Conservation (phyloP, 2,329 filamentous ascomycete species). For the Apiospora koreana region DNA sequence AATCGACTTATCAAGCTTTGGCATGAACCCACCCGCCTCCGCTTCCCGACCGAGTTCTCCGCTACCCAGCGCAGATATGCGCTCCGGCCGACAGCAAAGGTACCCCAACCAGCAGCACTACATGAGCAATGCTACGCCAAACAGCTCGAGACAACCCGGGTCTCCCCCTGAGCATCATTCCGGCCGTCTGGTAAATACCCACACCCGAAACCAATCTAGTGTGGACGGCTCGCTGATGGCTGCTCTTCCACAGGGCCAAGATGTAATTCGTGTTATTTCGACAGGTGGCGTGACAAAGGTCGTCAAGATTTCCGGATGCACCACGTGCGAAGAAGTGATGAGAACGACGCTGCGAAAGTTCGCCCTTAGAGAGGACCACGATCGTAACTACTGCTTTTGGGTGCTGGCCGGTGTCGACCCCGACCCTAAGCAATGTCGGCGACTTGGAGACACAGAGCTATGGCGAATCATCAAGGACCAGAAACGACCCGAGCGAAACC, state of each 20-base stretch:
- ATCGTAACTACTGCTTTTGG: conserved; percentile 96
- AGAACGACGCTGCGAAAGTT: conserved; percentile 87
- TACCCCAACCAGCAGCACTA: conserved; percentile 54
- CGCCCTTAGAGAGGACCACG: conserved; percentile 83
- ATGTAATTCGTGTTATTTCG: conserved; percentile 90
- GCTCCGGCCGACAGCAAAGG: conserved; percentile 51
- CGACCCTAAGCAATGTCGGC: conserved; percentile 77
- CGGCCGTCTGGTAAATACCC: conserved; percentile 63
- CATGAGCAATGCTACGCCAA: conserved; percentile 50
- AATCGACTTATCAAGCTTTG: conserved; percentile 46
- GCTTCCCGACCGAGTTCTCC: conserved; percentile 69
- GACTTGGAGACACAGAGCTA: conserved; percentile 82
- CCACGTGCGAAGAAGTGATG: conserved; percentile 90
- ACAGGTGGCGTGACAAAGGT: conserved; percentile 91
- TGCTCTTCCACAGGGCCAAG: conserved; percentile 80
- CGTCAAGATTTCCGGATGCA: conserved; percentile 89
- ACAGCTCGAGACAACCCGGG: conserved; percentile 54
- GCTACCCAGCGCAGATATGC: conserved; percentile 56
- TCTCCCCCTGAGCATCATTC: conserved; percentile 67
- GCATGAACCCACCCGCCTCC: conserved; percentile 43
- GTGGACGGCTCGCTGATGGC: conserved; percentile 86
- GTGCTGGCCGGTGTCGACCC: conserved; percentile 84
- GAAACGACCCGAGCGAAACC: conserved; percentile 81
- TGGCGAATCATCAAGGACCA: conserved; percentile 89
- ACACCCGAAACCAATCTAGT: conserved; percentile 80